Base-by-base conservation (phyloP, 1,284 basidiomycete species). In the Ganoderma multipileum region DNA sequence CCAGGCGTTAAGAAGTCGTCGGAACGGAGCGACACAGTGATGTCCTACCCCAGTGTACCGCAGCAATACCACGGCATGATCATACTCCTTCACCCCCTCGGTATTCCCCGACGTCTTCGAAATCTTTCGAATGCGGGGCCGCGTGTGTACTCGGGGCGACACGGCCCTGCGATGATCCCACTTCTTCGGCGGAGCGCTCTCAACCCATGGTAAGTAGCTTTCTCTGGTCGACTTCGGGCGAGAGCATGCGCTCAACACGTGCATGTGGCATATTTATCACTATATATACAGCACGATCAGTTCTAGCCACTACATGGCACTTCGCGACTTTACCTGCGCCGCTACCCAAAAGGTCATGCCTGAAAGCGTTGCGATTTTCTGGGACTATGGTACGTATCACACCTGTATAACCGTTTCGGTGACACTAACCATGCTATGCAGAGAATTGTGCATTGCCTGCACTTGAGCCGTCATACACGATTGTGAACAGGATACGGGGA, bases 371-470 rank as follows among this genome's bases (percentile, higher is more conserved):
- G 87, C 85, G 44, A 81, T 90, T 28, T 90, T 88, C 70, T 90
- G 89, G 88, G 89, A 90, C 74, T 87, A 86, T 72, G 88, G 88
- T 87, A 63, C 42, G 84, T 77, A 6, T 36, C 8, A 16, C n/a
- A 12, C 33, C 52, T n/a, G 50, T 44, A 64, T n/a, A 14, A 50
- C 8, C 9, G 11, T 26, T n/a, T n/a, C 26, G 2, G 44, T 33
- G 30, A 36, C 20, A 23, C 47, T 42, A 38, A 52, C 23, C 39
- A 36, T 38, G 28, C 28, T 20, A 23, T 14, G 8, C 70, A 90
- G 89, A 90, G 73, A 89, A 90, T 68, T 88, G 89, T 70, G 81
- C 80, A 16, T 80, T 85, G 2, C 83, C 87, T 8, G 77, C 81
- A 18, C 82, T 74, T 64, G 75, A 81, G 54, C 81, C 85, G 7